Percentiles rank a stretch among this genome's conserved stretches.
Conservation (phyloP, 139 green algal species). For the Picochlorum sp. region DNA sequence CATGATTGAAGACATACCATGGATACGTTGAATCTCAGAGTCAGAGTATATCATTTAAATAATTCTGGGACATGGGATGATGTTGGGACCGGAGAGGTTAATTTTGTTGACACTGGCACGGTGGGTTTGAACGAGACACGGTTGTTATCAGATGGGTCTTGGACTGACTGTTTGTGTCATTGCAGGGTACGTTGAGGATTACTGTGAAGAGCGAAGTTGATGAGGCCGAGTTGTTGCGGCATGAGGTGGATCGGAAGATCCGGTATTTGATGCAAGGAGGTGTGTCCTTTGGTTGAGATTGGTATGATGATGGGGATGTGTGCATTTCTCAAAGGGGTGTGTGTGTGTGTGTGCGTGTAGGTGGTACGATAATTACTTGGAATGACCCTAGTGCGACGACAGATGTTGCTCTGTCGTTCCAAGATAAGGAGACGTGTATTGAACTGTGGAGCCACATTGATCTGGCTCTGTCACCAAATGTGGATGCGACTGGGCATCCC, state of each 20-base stretch:
- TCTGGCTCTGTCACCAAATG: conserved; percentile 34
- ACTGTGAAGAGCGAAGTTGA: conserved; percentile 72
- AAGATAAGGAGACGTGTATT: conserved; percentile 77
- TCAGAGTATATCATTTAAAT: conserved; percentile 91
- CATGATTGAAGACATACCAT: background rate
- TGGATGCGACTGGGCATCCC: background rate
- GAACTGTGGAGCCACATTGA: conserved; percentile 78
- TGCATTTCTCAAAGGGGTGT: background rate
- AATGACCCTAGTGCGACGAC: conserved; percentile 75
- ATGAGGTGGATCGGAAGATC: conserved; percentile 70
- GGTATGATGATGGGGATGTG: background rate
- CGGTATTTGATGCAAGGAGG: conserved; percentile 79
- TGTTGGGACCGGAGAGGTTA: conserved; percentile 82
- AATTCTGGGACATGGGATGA: conserved; percentile 87
- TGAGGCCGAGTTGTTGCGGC: conserved; percentile 63
- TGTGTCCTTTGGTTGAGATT: conserved; percentile 8
- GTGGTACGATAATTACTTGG: conserved; percentile 97
- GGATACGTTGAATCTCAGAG: conserved; percentile 20
- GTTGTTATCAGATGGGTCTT: conserved; percentile 1
- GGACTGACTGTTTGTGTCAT: no score
- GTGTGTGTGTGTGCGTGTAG: conserved; percentile 44
- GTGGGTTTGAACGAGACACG: conserved; percentile 38
- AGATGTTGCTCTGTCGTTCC: conserved; percentile 94
- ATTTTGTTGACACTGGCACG: conserved; percentile 74
- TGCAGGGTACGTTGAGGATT: conserved; percentile 47